Conservation (phyloP, 768 basidiomycete genomes). For the Macrolepiota dolichaula region DNA sequence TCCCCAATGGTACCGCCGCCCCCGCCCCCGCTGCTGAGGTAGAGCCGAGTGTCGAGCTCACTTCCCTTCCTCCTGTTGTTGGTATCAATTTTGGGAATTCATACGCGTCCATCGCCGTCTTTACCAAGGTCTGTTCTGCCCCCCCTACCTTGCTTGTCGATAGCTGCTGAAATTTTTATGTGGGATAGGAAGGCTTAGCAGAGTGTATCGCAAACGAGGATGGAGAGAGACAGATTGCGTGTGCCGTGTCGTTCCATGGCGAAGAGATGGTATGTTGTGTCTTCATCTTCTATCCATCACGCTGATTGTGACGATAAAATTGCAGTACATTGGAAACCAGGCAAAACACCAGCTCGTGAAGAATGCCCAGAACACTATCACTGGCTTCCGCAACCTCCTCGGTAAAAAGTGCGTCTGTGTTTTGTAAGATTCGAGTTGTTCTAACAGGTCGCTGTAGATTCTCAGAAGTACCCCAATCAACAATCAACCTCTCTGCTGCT, state of each 20-base stretch:
- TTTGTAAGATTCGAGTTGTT: no score
- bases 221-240: slow-evolving; percentile 96
- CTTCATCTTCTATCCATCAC: slow-evolving; percentile 1
- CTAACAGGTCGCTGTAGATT: slow-evolving; percentile 42
- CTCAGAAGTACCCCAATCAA: slow-evolving; percentile 64
- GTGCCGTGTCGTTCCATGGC: slow-evolving; percentile 86
- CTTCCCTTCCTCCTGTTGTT: slow-evolving; percentile 59
- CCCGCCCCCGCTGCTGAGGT: neutral
- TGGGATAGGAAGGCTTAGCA: slow-evolving; percentile 75
- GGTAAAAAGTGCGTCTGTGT: slow-evolving; percentile 72
- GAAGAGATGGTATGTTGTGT: slow-evolving; percentile 74
- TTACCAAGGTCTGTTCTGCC: slow-evolving; percentile 70
- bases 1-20: slow-evolving; percentile 49
- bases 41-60: slow-evolving; percentile 31
- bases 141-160: neutral
- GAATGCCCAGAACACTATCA: slow-evolving; percentile 91
- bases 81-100: slow-evolving; percentile 98
- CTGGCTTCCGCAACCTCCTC: slow-evolving; percentile 89
- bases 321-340: slow-evolving; percentile 92
- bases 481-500: slow-evolving; percentile 55
- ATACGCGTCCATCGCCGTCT: slow-evolving; percentile 92
- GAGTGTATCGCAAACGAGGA: slow-evolving; percentile 98
- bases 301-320: slow-evolving; percentile 12
- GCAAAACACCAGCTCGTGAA: slow-evolving; percentile 94
- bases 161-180: slow-evolving; percentile 1